Conservation (phyloP, 768 basidiomycete species). For the Aureoboletus auriporus region DNA sequence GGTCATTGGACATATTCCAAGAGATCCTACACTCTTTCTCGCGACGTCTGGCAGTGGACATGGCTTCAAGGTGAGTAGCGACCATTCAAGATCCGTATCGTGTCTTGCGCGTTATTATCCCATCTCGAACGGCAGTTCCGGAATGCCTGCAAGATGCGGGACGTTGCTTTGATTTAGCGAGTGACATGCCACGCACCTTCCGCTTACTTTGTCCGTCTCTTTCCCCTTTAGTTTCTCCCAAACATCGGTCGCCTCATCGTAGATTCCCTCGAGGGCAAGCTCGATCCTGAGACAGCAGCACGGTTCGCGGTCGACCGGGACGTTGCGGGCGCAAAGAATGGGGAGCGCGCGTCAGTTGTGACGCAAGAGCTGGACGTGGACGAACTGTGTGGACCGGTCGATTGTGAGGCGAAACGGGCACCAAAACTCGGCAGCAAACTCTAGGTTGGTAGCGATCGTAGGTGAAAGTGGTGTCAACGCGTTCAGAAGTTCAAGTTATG, state of each 20-base stretch:
- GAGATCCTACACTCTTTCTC: constrained; percentile 57
- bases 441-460: too few relatives aligned
- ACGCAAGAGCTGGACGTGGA: constrained; percentile 40
- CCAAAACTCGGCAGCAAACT: too few relatives aligned
- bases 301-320: constrained; percentile 66
- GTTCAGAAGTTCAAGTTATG: too few relatives aligned
- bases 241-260: constrained; percentile 75
- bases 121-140: too few relatives aligned
- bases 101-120: too few relatives aligned
- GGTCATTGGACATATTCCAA: constrained; percentile 75
- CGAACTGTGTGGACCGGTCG: constrained; percentile 42
- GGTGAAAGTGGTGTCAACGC: too few relatives aligned
- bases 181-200: not conserved
- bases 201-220: not conserved
- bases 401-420: too few relatives aligned
- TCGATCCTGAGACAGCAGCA: constrained; percentile 45
- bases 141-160: too few relatives aligned
- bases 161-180: not conserved
- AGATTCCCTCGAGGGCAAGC: constrained; percentile 62
- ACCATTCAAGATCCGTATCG: too few relatives aligned
- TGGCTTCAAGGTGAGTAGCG: constrained; percentile 72
- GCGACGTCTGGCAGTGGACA: constrained; percentile 91
- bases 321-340: constrained; percentile 12
- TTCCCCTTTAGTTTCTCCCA: constrained; percentile 71
- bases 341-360: constrained; percentile 15